Evolutionary conservation across 1,284 basidiomycete species (phyloP), one percentile per base, ranked within the genome.

Genomic region (Peniophora sp.): DNA sequence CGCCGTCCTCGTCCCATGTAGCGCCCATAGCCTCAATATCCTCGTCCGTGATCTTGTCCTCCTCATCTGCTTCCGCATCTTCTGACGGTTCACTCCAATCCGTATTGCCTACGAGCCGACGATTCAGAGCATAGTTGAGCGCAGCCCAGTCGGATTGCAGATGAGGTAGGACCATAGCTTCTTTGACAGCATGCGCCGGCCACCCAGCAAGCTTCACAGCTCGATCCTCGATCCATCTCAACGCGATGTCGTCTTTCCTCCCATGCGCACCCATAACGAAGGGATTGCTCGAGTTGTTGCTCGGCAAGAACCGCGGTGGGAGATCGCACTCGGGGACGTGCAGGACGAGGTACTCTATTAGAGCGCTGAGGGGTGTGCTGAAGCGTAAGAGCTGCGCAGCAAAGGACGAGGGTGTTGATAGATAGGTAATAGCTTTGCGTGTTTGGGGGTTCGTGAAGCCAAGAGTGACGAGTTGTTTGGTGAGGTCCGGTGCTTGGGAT

Each of bases 201-300:
- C 86, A 94, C 2, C 93, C 94, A 41, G 86, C 89, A 61, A 88
- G 80, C 61, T 92, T 92, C 51, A 86, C 75, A 2, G 91, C 81
- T 60, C 85, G 83, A 50, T 97, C 91, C 54, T 86, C 79, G 2
- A 88, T 69, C 95, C 95, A 97, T 14, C 88, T 77, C 50, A 71
- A 76, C 55, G 84, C 85, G 17, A 97, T 65, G 52, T 85, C 79
- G 32, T 79, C 77, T 15, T 66, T 66, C 1, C 83, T 83, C 23
- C 78, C 70, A 62, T 87, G 81, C 20, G 70, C 72, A 22, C 75
- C 78, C 32, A 73, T 84, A 47, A 86, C 70, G 60, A 88, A 88
- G 1, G 82, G 71, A 59, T 83, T 77, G 1, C 86, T 88, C 2
- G 85, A 83, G 54, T 83, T 85, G 20, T 65, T 74, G 53, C 73